phyloP scores from a whole-genome alignment of 78 protist species.

The Chrysochromulina parva region DNA sequence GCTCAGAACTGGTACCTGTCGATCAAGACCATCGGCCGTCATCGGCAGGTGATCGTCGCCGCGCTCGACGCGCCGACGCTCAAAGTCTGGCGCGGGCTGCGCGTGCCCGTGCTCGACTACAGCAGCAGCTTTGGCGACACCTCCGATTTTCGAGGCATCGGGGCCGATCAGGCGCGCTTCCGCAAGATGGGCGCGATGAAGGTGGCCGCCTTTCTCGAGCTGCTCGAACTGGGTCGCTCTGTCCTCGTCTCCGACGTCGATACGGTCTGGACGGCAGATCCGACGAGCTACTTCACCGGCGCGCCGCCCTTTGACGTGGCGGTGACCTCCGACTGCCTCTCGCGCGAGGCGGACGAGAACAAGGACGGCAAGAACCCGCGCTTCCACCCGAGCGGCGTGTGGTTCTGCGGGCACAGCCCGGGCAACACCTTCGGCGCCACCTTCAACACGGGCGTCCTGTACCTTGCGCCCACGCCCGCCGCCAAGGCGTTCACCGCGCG shows the following conservation, averaged over 20 bases:
- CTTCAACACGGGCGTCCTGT: conserved; percentile 8
- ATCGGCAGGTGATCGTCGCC: background rate
- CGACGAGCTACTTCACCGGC: background rate
- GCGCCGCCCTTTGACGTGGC: background rate
- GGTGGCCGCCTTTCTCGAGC: background rate
- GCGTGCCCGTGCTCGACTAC: conserved; percentile 8
- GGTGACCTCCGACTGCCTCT: background rate
- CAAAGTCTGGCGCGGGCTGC: background rate
- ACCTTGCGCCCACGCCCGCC: background rate
- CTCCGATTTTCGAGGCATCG: conserved; percentile 17
- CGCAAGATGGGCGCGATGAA: conserved; percentile 15
- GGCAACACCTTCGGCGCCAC: background rate
- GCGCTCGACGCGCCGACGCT: background rate
- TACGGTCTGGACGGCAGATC: background rate
- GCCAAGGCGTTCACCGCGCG: background rate
- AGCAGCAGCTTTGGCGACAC: background rate
- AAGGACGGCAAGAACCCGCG: background rate
- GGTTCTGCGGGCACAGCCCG: conserved; percentile 11
- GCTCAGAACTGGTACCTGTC: conserved; percentile 11
- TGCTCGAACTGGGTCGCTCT: background rate
- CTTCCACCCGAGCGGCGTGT: background rate
- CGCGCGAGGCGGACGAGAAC: background rate
- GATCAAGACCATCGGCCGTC: background rate
- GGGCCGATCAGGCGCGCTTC: conserved; percentile 7
- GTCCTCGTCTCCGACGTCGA: conserved; percentile 4